Percentiles rank a stretch among this genome's conserved stretches.
Evolutionary conservation across 179 eudicot species (phyloP).

Genomic region (Amaranthus tricolor): DNA sequence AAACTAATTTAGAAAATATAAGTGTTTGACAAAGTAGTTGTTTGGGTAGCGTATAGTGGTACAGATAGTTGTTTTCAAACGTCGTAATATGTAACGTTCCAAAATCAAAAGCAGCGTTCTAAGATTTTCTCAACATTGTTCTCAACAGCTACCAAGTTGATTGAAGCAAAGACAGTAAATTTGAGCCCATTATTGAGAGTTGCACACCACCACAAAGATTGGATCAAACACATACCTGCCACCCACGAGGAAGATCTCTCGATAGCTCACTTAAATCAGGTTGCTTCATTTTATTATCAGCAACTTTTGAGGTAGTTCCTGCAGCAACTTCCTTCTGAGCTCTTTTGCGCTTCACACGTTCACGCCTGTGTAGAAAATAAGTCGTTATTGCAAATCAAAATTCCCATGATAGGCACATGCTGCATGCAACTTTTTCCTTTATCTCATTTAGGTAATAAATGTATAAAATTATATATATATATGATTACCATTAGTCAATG

Average conservation of each 20-base stretch:
- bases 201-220: neutral
- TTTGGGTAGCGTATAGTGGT: no score
- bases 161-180: neutral
- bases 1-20: no score
- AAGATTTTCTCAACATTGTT: no score
- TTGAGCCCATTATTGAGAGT: neutral
- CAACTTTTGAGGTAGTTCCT: conserved; percentile 30
- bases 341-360: conserved; percentile 88
- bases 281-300: conserved; percentile 38
- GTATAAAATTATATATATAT: neutral
- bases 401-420: neutral
- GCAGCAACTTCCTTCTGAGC: conserved; percentile 54
- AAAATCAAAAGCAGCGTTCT: no score
- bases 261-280: conserved; percentile 64
- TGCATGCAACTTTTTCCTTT: neutral
- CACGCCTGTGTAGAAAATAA: conserved; percentile 60
- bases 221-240: conserved; percentile 61
- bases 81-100: no score
- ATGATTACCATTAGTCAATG: neutral
- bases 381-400: neutral
- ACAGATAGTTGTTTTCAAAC: no score
- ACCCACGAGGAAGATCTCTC: conserved; percentile 77
- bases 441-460: neutral
- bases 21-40: no score
- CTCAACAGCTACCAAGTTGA: neutral